Evolutionary conservation across 1,284 basidiomycete genomes (phyloP), one percentile per base, ranked within the genome.

Genomic region (Trichosporon sp.): DNA sequence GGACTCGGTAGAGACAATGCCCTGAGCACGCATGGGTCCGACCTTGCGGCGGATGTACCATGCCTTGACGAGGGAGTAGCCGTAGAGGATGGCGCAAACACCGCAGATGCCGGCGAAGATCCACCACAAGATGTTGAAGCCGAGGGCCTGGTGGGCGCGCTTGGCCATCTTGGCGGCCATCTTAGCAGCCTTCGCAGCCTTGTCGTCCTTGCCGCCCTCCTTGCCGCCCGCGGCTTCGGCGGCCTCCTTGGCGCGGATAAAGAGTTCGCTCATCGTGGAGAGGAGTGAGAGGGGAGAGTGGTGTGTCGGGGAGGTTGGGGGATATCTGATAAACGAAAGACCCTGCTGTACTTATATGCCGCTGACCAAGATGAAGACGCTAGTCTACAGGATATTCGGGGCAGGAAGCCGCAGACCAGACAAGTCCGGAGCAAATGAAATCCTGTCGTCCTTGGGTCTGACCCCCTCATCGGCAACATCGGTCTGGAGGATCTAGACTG

Each of bases 81-180:
- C 32, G 25, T 53, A 62, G n/a, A 65, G 23, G 32, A 31, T 31
- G 21, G 62, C 29, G 23, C 62, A n/a, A 8, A 67, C 65, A n/a
- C 58, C 58, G 11, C 34, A 42, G 29, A 60, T 9, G 1, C 69
- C 69, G 8, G 69, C 51, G 58, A 70, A 56, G 34, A 67, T 56
- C 62, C 63, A 70, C 69, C 69, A 70, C n/a, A 31, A 44, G 35
- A 68, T 65, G 53, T 65, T 65, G 29, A 38, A 15, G 11, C 62
- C 67, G 8, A 60, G 31, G 23, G 42, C 29, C 42, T 47, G 58
- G 23, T 66, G 58, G 25, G 56, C 64, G 15, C 56, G 56, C 11
- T 12, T 31, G 15, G 56, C 56, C 2, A 29, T 29, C 27, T 60
- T 60, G 15, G 5, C 3, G 12, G 56, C 56, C 7, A 29, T 29